These are phyloP conservation scores for Trichoderma breve DNA, from an alignment of 2,329 filamentous ascomycete genomes.

Conservation along the genomic window DNA sequence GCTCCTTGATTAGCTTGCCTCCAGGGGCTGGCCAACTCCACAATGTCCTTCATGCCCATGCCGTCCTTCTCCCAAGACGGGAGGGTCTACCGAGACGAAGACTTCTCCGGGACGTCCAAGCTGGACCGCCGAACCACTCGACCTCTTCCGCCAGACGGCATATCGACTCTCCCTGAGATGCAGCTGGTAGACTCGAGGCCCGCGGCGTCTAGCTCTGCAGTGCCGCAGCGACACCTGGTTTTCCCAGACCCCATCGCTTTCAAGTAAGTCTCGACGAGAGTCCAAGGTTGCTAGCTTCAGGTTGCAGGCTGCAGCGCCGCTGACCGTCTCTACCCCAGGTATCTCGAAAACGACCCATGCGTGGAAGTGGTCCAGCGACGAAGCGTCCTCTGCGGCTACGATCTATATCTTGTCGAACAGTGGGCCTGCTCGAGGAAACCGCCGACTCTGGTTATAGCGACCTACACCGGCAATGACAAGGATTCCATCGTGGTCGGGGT, in stretches of 20 bases:
- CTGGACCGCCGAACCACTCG: conserved; percentile 27
- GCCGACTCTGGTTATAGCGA: conserved; percentile 87
- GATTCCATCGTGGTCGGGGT: conserved; percentile 79
- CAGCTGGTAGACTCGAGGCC: conserved; percentile 21
- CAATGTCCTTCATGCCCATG: conserved; percentile 43
- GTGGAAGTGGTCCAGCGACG: conserved; percentile 73
- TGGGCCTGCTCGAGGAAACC: conserved; percentile 92
- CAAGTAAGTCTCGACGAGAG: conserved; percentile 38
- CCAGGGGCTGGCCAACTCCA: conserved; percentile 30
- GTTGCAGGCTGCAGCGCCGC: neutral
- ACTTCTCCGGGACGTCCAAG: conserved; percentile 25
- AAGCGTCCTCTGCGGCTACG: conserved; percentile 73
- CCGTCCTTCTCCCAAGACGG: conserved; percentile 35
- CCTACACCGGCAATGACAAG: conserved; percentile 82
- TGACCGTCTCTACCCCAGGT: conserved; percentile 42
- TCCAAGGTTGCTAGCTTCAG: neutral
- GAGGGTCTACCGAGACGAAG: conserved; percentile 31
- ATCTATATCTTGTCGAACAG: conserved; percentile 93
- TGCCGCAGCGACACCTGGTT: conserved; percentile 48
- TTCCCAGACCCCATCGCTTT: conserved; percentile 60
- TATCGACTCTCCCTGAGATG: conserved; percentile 23
- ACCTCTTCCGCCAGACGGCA: conserved; percentile 26
- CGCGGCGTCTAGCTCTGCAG: conserved; percentile 24
- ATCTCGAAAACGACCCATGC: conserved; percentile 79
- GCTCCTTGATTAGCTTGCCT: conserved; percentile 22